Conservation (phyloP, 1,139 yeast species). For the Nadsonia starkeyi-henricii region DNA sequence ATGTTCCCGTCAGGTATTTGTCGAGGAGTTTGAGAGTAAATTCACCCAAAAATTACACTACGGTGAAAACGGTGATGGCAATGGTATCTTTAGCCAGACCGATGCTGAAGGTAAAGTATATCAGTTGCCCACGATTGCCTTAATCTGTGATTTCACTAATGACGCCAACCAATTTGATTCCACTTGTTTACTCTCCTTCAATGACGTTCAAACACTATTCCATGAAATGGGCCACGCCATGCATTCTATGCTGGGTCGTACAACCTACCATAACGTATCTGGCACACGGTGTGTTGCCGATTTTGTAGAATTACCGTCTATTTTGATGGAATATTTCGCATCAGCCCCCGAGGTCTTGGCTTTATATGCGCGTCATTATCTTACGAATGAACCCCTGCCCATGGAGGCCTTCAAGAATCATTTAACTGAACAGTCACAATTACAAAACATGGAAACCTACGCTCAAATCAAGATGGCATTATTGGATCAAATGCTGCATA, state of each 20-base stretch:
- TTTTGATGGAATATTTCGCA: conserved; percentile 87
- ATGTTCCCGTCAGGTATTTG: conserved; percentile 65
- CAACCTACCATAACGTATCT: conserved; percentile 76
- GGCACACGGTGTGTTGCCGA: conserved; percentile 96
- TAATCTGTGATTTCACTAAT: conserved; percentile 72
- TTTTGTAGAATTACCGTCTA: conserved; percentile 92
- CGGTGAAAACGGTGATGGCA: conserved; percentile 2
- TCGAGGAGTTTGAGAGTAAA: conserved; percentile 28
- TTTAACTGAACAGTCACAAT: conserved; percentile 37
- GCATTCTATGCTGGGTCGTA: conserved; percentile 93
- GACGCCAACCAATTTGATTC: conserved; percentile 17
- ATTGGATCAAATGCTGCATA: conserved; percentile 71
- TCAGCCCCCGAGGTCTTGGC: conserved; percentile 63
- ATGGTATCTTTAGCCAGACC: conserved; percentile 3
- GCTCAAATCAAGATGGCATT: conserved; percentile 85
- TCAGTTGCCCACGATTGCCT: conserved; percentile 80
- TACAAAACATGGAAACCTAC: conserved; percentile 62
- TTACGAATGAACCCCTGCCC: conserved; percentile 52
- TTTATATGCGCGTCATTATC: conserved; percentile 60
- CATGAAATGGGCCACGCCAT: conserved; percentile 99
- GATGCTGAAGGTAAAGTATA: conserved; percentile 31
- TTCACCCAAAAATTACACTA: conserved; percentile 6
- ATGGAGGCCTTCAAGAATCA: conserved; percentile 34
- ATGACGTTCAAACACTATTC: conserved; percentile 83
- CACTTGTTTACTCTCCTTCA: conserved; percentile 43